Conservation (phyloP, 805 yeast genomes). For the Metschnikowia baotianmanensis region DNA sequence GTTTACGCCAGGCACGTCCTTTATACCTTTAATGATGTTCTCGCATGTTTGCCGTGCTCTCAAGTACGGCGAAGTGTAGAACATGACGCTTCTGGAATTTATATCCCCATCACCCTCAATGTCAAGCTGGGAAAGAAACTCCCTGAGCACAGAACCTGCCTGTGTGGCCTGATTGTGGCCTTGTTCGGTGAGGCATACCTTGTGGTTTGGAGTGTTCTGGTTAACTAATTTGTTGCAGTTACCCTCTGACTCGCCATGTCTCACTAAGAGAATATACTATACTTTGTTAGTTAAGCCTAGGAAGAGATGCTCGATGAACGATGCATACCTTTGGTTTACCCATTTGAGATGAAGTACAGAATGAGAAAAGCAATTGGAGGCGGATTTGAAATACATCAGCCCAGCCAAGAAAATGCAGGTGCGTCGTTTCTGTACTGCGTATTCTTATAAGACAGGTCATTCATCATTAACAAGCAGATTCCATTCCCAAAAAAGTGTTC, state of each 20-base stretch:
- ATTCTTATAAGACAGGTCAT: background rate
- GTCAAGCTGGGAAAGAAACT: constrained; percentile 36
- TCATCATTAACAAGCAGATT: background rate
- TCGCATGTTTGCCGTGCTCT: constrained; percentile 84
- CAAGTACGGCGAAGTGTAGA: constrained; percentile 83
- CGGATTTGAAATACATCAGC: background rate
- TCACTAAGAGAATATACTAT: constrained; percentile 68
- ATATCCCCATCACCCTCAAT: background rate
- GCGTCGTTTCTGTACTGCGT: constrained; percentile 6
- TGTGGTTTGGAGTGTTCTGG: constrained; percentile 74
- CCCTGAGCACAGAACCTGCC: constrained; percentile 56
- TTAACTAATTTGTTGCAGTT: constrained; percentile 84
- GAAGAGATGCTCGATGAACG: background rate
- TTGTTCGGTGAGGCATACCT: constrained; percentile 63
- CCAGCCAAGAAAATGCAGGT: constrained; percentile 4
- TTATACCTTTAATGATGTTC: constrained; percentile 59
- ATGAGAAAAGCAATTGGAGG: too few relatives aligned
- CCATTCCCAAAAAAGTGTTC: too few relatives aligned
- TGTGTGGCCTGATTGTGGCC: constrained; percentile 65
- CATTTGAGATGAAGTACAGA: constrained; percentile 16
- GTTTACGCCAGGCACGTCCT: constrained; percentile 39
- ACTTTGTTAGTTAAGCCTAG: constrained; percentile 10
- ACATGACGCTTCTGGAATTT: constrained; percentile 47
- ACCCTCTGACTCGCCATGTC: constrained; percentile 94
- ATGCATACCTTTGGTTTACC: constrained; percentile 34